phyloP scores from a whole-genome alignment of 208 protist genomes.

The Wallacemonas sp. region DNA sequence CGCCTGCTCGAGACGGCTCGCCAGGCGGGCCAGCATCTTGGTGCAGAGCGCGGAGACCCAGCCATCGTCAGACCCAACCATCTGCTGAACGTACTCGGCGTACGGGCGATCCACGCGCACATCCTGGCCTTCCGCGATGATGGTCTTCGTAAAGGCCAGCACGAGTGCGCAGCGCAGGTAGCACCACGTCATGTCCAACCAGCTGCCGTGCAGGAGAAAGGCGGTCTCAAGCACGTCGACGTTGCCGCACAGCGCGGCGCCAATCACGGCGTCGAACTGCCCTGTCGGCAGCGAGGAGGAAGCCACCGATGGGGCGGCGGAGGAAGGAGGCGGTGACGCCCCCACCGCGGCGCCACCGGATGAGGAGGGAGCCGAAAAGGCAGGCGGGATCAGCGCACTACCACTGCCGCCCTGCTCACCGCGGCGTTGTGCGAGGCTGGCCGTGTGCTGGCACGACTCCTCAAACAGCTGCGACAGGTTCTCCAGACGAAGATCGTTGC shows the following conservation, averaged over 20 bases:
- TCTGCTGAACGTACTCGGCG: slow-evolving; percentile 31
- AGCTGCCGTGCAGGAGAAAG: slow-evolving; percentile 51
- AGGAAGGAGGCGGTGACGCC: background rate
- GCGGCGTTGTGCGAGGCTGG: slow-evolving; percentile 12
- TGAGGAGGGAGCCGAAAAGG: too few relatives aligned
- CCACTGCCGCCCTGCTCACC: background rate
- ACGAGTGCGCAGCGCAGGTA: slow-evolving; percentile 73
- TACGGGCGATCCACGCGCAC: slow-evolving; percentile 31
- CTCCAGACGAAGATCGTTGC: slow-evolving; percentile 74
- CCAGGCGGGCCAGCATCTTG: slow-evolving; percentile 43
- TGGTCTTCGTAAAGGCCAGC: slow-evolving; percentile 67
- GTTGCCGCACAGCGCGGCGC: slow-evolving; percentile 72
- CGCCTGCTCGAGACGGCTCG: slow-evolving; percentile 34
- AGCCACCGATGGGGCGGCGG: slow-evolving; percentile 11
- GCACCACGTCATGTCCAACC: slow-evolving; percentile 74
- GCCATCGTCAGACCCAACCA: slow-evolving; percentile 48
- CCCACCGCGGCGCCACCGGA: background rate
- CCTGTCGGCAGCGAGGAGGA: slow-evolving; percentile 6
- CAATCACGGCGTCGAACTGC: slow-evolving; percentile 61
- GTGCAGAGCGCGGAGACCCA: slow-evolving; percentile 49
- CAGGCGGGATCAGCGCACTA: background rate
- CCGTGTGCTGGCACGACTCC: slow-evolving; percentile 28
- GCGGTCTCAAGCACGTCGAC: slow-evolving; percentile 60
- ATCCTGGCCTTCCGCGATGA: slow-evolving; percentile 32
- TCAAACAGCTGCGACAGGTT: slow-evolving; percentile 79